Evolutionary conservation across 176 grass and related monocot species (phyloP).

Genomic region (maize (Zea mays)): Zm-B73-REFERENCE-NAM-5.0 NC_050102.1:19930001-19930500

Average conservation of each 20-base stretch:
- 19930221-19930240: background rate
- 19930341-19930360: slow-evolving; percentile 8
- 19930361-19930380: background rate
- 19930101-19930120: background rate
- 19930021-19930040: background rate
- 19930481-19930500: background rate
- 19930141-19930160: background rate
- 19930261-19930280: background rate
- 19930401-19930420: slow-evolving; percentile 17
- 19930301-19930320: background rate
- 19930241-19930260: slow-evolving; percentile 1
- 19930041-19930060: background rate
- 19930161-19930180: slow-evolving; percentile 15
- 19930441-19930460: background rate
- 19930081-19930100: background rate
- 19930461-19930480: background rate
- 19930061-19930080: slow-evolving; percentile 2
- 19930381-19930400: slow-evolving; percentile 13
- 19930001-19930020: background rate
- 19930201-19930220: background rate
- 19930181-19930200: background rate
- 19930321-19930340: background rate
- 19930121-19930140: slow-evolving; percentile 20
- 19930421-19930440: background rate
- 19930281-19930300: background rate